Percentiles rank a stretch among this genome's conserved stretches.
Evolutionary conservation across 2,329 filamentous ascomycete genomes (phyloP).

Genomic region (Phoma sp.): DNA sequence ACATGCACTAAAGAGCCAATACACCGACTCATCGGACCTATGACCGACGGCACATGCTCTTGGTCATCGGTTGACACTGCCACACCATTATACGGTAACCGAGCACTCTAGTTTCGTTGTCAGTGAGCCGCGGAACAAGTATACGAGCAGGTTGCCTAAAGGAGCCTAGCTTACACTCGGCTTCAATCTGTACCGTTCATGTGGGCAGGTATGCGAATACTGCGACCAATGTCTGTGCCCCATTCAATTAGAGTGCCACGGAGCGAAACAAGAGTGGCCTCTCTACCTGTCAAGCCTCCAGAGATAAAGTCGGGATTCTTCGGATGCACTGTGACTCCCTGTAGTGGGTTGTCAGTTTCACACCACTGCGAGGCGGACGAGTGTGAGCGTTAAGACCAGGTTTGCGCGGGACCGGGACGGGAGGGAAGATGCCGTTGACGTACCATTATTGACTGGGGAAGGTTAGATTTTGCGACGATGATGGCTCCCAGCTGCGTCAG

Average conservation of each 20-base stretch:
- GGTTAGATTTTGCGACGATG: slow-evolving; percentile 58
- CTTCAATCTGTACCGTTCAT: slow-evolving; percentile 65
- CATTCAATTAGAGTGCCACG: slow-evolving; percentile 62
- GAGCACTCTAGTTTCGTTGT: slow-evolving; percentile 53
- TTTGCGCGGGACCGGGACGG: not conserved
- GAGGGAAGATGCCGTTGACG: slow-evolving; percentile 17
- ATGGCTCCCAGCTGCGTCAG: slow-evolving; percentile 60
- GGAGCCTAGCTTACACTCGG: slow-evolving; percentile 47
- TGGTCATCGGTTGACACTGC: slow-evolving; percentile 68
- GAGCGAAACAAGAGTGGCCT: slow-evolving; percentile 62
- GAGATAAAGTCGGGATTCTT: slow-evolving; percentile 60
- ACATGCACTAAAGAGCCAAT: slow-evolving; percentile 57
- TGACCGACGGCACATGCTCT: slow-evolving; percentile 66
- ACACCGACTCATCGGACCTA: slow-evolving; percentile 65
- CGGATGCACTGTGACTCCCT: slow-evolving; percentile 64
- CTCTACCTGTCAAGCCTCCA: slow-evolving; percentile 66
- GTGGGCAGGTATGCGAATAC: slow-evolving; percentile 64
- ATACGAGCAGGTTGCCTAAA: slow-evolving; percentile 1
- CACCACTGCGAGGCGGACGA: slow-evolving; percentile 58
- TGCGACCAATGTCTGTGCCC: slow-evolving; percentile 65
- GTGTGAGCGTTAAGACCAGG: slow-evolving; percentile 49
- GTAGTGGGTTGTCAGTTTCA: slow-evolving; percentile 67
- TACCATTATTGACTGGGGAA: slow-evolving; percentile 64
- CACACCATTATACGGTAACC: slow-evolving; percentile 64
- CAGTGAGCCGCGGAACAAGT: not conserved